phyloP scores from a whole-genome alignment of 2,329 filamentous ascomycete species.

The Trichoderma lentiforme region DNA sequence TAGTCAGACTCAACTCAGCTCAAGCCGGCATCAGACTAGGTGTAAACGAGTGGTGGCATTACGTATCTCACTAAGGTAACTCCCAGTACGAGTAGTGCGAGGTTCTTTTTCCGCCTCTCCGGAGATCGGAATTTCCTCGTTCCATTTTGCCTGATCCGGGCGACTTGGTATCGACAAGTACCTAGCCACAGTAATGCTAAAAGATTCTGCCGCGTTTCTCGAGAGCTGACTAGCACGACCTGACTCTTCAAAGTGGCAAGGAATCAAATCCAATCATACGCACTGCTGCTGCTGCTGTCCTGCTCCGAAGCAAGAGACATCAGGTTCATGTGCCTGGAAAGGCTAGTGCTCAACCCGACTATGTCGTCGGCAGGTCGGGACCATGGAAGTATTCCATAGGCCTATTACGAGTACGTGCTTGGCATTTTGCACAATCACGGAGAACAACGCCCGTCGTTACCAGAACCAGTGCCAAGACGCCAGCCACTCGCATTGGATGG shows the following conservation, averaged over 20 bases:
- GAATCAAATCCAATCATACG: neutral
- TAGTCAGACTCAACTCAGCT: conserved; percentile 7
- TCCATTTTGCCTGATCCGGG: neutral
- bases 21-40: neutral
- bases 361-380: neutral
- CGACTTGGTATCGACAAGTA: neutral
- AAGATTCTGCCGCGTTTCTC: neutral
- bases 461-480: neutral
- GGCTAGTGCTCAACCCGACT: neutral
- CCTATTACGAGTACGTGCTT: neutral
- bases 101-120: conserved; percentile 1
- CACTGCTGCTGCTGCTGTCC: neutral
- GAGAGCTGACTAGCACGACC: neutral
- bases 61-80: neutral
- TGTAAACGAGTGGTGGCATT: neutral
- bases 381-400: neutral
- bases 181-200: neutral
- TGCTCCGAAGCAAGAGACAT: neutral
- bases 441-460: neutral
- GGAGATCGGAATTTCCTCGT: conserved; percentile 6
- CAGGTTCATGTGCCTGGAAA: neutral
- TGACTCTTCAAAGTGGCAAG: neutral
- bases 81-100: neutral
- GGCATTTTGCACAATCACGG: neutral
- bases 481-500: neutral